Evolutionary conservation across 2,329 filamentous ascomycete species (phyloP).

Genomic region (Alternaria dauci): DNA sequence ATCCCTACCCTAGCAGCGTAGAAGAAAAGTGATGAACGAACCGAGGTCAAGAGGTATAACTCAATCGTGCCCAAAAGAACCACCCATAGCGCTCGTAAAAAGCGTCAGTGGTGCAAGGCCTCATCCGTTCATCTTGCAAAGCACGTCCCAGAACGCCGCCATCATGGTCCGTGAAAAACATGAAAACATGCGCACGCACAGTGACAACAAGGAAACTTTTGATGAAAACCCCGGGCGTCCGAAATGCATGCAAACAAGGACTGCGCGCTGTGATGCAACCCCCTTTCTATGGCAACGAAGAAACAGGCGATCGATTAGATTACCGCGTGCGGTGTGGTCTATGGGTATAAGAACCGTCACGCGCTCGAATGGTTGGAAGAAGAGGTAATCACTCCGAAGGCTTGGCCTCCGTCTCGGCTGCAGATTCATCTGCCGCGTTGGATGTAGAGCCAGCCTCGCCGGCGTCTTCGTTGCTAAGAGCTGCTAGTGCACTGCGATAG

Average conservation of each 20-base stretch:
- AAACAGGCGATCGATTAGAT: constrained; percentile 49
- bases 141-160: constrained; percentile 36
- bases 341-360: constrained; percentile 45
- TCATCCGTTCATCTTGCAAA: constrained; percentile 24
- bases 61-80: constrained; percentile 16
- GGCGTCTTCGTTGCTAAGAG: constrained; percentile 66
- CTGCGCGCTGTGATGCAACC: constrained; percentile 44
- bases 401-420: constrained; percentile 40
- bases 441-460: constrained; percentile 69
- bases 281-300: constrained; percentile 52
- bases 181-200: constrained; percentile 21
- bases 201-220: constrained; percentile 41
- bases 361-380: constrained; percentile 41
- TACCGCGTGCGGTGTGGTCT: constrained; percentile 48
- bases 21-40: constrained; percentile 23
- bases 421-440: constrained; percentile 60
- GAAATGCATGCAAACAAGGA: constrained; percentile 49
- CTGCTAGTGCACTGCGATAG: constrained; percentile 60
- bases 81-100: constrained; percentile 31
- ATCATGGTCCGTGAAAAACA: constrained; percentile 28
- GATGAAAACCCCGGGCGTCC: constrained; percentile 32
- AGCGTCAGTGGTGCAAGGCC: constrained; percentile 27
- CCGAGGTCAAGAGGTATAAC: constrained; percentile 17
- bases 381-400: constrained; percentile 51
- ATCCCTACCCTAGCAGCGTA: constrained; percentile 9